Conservation (phyloP, 345 rosid species). For the Adansonia digitata region DNA sequence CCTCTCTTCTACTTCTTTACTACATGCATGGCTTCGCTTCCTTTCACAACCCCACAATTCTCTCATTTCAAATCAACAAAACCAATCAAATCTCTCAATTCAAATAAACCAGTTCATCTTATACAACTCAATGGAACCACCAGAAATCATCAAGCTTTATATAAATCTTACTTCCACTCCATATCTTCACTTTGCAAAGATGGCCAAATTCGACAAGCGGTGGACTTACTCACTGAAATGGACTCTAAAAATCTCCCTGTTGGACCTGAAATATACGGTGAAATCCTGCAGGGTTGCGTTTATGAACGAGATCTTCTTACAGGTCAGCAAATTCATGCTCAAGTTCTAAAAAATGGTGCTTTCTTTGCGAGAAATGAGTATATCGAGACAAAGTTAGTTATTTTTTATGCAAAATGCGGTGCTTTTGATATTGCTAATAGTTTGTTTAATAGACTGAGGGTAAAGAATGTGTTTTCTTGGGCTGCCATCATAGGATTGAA, state of each 20-base stretch:
- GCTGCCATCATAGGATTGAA: conserved; percentile 72
- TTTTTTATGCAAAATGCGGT: conserved; percentile 62
- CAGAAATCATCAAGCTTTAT: neutral
- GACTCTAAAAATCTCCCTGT: conserved; percentile 26
- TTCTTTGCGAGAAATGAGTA: conserved; percentile 50
- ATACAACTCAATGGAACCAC: conserved; percentile 12
- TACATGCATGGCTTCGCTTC: conserved; percentile 39
- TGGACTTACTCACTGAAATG: conserved; percentile 51
- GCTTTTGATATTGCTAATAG: conserved; percentile 36
- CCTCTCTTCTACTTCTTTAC: conserved; percentile 3
- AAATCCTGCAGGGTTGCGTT: conserved; percentile 70
- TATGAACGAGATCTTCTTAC: conserved; percentile 43
- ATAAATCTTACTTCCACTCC: conserved; percentile 7
- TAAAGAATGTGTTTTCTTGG: conserved; percentile 70
- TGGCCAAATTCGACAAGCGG: conserved; percentile 55
- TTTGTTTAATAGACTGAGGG: conserved; percentile 41
- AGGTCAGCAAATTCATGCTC: conserved; percentile 77
- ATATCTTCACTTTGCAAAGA: conserved; percentile 19
- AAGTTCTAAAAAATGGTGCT: conserved; percentile 56
- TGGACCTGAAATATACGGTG: conserved; percentile 64
- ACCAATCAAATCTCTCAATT: conserved; percentile 4
- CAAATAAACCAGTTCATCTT: conserved; percentile 1
- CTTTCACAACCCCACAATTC: conserved; percentile 20
- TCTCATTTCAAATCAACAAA: conserved; percentile 18
- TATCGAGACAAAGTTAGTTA: conserved; percentile 59